Conservation (phyloP, 1,284 basidiomycete genomes). For the Boletellus dicymbophilus region DNA sequence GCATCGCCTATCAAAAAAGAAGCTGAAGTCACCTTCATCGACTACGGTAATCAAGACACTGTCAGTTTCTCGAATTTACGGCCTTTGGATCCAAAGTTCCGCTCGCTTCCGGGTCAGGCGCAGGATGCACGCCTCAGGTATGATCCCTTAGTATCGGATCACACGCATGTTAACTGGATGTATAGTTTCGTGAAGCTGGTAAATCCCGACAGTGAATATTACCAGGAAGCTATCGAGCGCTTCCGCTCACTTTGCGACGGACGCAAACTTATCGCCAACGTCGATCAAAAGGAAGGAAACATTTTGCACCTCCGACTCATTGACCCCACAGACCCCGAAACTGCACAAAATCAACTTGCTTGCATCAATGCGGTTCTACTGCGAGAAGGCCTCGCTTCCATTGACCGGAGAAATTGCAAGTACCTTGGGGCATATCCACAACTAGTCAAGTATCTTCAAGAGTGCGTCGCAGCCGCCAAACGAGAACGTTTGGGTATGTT, state of each 20-base stretch:
- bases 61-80: constrained; percentile 76
- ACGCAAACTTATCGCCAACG: constrained; percentile 87
- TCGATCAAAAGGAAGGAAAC: constrained; percentile 82
- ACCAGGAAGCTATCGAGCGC: constrained; percentile 79
- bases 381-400: constrained; percentile 74
- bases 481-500: constrained; percentile 82
- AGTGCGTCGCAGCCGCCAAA: constrained; percentile 69
- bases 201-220: constrained; percentile 80
- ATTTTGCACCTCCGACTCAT: constrained; percentile 86
- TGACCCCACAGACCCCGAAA: constrained; percentile 75
- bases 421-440: constrained; percentile 76
- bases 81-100: constrained; percentile 86
- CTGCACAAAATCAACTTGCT: constrained; percentile 66
- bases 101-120: constrained; percentile 80
- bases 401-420: constrained; percentile 78
- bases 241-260: constrained; percentile 87
- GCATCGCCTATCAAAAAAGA: constrained; percentile 84
- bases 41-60: constrained; percentile 90
- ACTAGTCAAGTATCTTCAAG: constrained; percentile 66
- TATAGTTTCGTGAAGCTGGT: constrained; percentile 84
- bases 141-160: constrained; percentile 9
- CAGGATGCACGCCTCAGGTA: constrained; percentile 81
- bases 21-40: constrained; percentile 86
- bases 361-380: constrained; percentile 86
- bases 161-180: constrained; percentile 6